These are phyloP conservation scores for Botryotinia convoluta DNA, from an alignment of 2,329 filamentous ascomycete genomes.

Conservation along the genomic window DNA sequence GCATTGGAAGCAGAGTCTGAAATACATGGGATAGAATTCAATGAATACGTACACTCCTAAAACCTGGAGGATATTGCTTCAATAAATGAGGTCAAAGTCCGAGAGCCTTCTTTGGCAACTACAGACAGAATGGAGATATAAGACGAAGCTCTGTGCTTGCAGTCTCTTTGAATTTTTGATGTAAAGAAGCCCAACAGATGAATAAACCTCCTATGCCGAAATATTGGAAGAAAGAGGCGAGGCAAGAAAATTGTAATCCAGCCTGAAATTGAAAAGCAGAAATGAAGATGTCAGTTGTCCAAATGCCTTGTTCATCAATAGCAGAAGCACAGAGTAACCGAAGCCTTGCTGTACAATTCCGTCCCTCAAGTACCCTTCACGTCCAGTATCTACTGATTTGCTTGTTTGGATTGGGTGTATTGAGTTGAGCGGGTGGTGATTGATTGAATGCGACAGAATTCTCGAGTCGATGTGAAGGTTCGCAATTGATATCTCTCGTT, in stretches of 20 bases:
- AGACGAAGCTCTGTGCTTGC: slow-evolving; percentile 67
- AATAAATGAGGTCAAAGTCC: slow-evolving; percentile 37
- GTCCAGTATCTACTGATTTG: not conserved
- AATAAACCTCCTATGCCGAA: slow-evolving; percentile 14
- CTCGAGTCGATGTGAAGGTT: slow-evolving; percentile 9
- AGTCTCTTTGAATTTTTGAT: slow-evolving; percentile 39
- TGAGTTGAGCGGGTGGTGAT: not conserved
- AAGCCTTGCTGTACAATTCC: slow-evolving; percentile 14
- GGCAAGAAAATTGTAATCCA: slow-evolving; percentile 15
- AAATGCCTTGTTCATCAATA: slow-evolving; percentile 17
- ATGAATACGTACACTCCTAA: slow-evolving; percentile 40
- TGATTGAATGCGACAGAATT: not conserved
- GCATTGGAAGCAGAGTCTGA: slow-evolving; percentile 28
- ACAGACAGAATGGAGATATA: slow-evolving; percentile 43
- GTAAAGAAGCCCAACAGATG: slow-evolving; percentile 24
- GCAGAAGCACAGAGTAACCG: slow-evolving; percentile 13
- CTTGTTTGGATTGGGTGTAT: not conserved
- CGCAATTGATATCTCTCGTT: not conserved
- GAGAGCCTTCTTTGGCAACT: slow-evolving; percentile 38
- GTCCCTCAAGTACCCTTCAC: slow-evolving; percentile 9
- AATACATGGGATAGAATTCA: slow-evolving; percentile 40
- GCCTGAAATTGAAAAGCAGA: slow-evolving; percentile 20
- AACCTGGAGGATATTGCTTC: slow-evolving; percentile 31
- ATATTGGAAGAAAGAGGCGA: slow-evolving; percentile 18
- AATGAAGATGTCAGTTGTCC: slow-evolving; percentile 16